These are phyloP conservation scores for Lactarius psammicola DNA, from an alignment of 768 basidiomycete genomes.

Conservation along the genomic window DNA sequence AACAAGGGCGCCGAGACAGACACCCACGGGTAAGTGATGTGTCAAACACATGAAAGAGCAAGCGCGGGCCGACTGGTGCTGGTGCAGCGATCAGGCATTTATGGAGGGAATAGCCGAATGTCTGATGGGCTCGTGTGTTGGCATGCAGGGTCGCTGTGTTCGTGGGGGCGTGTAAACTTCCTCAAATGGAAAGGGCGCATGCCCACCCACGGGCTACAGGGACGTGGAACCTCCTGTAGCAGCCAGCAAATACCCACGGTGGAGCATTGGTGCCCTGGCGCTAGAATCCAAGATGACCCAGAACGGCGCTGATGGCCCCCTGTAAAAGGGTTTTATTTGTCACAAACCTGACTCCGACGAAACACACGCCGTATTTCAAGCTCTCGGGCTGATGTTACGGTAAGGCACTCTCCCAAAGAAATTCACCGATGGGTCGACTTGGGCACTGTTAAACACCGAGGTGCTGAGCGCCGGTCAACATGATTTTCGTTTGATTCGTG, in stretches of 20 bases:
- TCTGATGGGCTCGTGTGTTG: slow-evolving; percentile 10
- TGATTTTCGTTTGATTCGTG: background rate
- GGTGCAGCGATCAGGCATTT: slow-evolving; percentile 7
- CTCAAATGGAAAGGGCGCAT: background rate
- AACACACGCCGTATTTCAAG: background rate
- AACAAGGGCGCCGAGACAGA: background rate
- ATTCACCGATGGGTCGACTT: slow-evolving; percentile 13
- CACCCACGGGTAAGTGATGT: background rate
- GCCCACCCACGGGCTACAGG: background rate
- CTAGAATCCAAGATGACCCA: background rate
- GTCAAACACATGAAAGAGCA: background rate
- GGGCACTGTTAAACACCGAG: slow-evolving; percentile 11
- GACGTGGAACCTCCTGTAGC: background rate
- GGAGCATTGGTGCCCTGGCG: slow-evolving; percentile 12
- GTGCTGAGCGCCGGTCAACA: slow-evolving; percentile 1
- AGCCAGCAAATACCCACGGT: background rate
- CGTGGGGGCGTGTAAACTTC: background rate
- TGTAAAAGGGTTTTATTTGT: background rate
- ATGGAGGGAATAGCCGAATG: background rate
- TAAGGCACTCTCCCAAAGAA: background rate
- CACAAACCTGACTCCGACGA: background rate
- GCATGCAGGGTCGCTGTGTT: slow-evolving; percentile 8
- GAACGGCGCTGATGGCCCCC: slow-evolving; percentile 3
- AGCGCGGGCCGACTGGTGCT: background rate
- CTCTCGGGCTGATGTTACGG: background rate